Evolutionary conservation across 2,329 filamentous ascomycete species (phyloP), one percentile per base, ranked within the genome.

Genomic region (Decorospora gaudefroyi): DNA sequence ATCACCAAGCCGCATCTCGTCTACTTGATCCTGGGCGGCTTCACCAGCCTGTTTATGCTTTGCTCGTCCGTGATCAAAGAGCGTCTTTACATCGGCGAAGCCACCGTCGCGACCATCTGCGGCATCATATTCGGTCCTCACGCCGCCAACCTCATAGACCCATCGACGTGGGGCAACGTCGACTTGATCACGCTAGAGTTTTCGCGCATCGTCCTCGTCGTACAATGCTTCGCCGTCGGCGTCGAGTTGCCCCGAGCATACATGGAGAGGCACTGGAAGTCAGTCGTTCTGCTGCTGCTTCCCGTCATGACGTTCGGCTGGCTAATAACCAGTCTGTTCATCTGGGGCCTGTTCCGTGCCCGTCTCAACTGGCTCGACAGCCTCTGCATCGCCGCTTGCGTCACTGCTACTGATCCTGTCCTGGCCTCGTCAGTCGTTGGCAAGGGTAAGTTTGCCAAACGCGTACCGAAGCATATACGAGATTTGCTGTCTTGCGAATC

Each of bases 31-130:
- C 78, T 99, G 43, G 93, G 93, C 64, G 93, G 92, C 70, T 99
- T 99, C 76, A 99, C 93, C 59, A 90, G 87, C 49, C 78, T 99
- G 62, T 99, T 99, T 76, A 99, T 99, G 93, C 79, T 99, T 48
- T 96, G 90, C 72, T 99, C 93, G 48, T 90, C 95, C 42, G 85
- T 97, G 67, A 95, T 99, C 76, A 99, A 99, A 78, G 93, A 99
- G 78, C 88, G 88, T 70, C 81, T 97, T 66, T 99, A 99, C 76
- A 99, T 99, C 70, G 93, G 93, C 68, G 93, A 99, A 79, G 93
- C 93, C 36, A 97, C 93, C 1, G 89, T 99, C 30, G 90, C 90
- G 36, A 95, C 90, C 2, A 73, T 95, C 34, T 90, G 87, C 65
- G 90, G 90, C 54, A 85, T 95, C 69, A 90, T 93, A 60, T 95